Evolutionary conservation across 768 basidiomycete species (phyloP), one percentile per base, ranked within the genome.

Genomic region (Tubosaeta sp.): DNA sequence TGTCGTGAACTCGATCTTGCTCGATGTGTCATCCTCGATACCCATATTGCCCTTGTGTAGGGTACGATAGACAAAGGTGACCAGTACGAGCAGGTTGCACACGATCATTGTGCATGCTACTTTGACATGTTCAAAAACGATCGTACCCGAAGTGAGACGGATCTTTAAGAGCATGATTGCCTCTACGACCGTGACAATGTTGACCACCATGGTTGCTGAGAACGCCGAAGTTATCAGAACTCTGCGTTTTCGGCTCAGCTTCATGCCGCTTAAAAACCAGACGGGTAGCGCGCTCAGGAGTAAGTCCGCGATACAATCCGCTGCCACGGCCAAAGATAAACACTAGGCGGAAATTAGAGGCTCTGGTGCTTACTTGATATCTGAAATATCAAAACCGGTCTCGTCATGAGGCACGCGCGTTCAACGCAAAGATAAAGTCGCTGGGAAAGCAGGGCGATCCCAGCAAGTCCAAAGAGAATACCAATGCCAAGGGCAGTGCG

Each of bases 61-160:
- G 27, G 54, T 6, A 33, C 60, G 57, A 37, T 60, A 67, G 25
- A 56, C 31, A 27, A 61, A 63, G 11, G 58, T 38, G 38, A 51
- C 58, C 17, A 63, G 61, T n/a, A 61, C 65, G 2, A 66, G 54
- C 29, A 62, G 22, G 47, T 67, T 65, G 46, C 65, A 66, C 14
- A 65, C 55, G 26, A 63, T 50, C 46, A 61, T 32, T n/a, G 57
- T 51, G 34, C 50, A 57, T 22, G 46, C 57, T 29, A 53, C 55
- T 42, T 64, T 63, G 51, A 66, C 49, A 11, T 67, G 61, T 11
- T 51, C 66, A 5, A 57, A 54, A 34, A 67, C 27, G 51, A 64
- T 52, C 13, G 53, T 46, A 17, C 56, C 56, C 3, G 56, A 52
- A 3, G 50, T 52, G 3, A 51, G 2, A 17, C 0, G 1, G 1